phyloP scores from a whole-genome alignment of 768 basidiomycete species.

The Mycena floridula region DNA sequence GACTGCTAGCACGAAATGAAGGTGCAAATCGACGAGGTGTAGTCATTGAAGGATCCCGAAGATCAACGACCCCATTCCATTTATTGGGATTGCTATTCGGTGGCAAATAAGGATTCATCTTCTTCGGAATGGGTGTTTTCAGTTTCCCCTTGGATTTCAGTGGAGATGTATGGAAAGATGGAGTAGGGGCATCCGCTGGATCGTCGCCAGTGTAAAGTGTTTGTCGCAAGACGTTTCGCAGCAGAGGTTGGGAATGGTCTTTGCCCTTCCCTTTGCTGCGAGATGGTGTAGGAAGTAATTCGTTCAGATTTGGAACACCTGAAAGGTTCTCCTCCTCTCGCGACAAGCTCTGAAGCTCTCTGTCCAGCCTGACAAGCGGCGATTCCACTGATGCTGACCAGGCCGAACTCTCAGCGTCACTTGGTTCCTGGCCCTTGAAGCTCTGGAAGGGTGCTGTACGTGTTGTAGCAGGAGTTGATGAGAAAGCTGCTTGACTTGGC shows the following conservation, averaged over 20 bases:
- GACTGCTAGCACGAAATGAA: constrained; percentile 7
- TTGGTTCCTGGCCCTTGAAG: constrained; percentile 30
- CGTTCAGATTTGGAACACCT: background rate
- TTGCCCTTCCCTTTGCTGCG: constrained; percentile 41
- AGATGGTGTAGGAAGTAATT: constrained; percentile 10
- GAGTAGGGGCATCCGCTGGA: background rate
- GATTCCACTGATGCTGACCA: constrained; percentile 75
- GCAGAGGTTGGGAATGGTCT: constrained; percentile 32
- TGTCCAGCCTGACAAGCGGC: constrained; percentile 61
- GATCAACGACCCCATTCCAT: constrained; percentile 75
- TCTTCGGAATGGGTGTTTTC: constrained; percentile 52
- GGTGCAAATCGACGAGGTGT: constrained; percentile 36
- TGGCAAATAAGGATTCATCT: constrained; percentile 57
- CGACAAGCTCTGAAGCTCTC: constrained; percentile 53
- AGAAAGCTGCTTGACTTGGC: constrained; percentile 64
- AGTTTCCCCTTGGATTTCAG: constrained; percentile 35
- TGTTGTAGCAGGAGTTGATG: constrained; percentile 69
- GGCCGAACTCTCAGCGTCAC: constrained; percentile 49
- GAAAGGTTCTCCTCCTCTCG: constrained; percentile 28
- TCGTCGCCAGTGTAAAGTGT: constrained; percentile 35
- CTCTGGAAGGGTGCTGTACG: constrained; percentile 30
- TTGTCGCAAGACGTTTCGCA: constrained; percentile 46
- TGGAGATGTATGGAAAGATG: constrained; percentile 26
- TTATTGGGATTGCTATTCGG: constrained; percentile 39
- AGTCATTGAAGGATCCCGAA: constrained; percentile 46